These are phyloP conservation scores for Mucor saturninus DNA, from an alignment of 371 early-diverging fungal species.

Conservation along the genomic window DNA sequence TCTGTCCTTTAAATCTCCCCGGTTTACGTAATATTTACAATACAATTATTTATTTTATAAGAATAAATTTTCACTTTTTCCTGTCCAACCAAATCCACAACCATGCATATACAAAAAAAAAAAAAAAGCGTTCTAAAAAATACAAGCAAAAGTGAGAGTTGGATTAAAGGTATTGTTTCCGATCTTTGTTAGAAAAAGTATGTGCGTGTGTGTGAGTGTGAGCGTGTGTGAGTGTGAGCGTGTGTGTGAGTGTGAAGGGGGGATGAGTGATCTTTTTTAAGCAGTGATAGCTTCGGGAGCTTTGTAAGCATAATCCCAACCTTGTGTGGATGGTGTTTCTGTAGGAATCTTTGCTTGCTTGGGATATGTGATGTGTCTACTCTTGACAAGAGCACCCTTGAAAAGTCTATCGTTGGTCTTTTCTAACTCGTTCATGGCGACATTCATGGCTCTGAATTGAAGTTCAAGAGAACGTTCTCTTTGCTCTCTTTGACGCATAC, in stretches of 20 bases:
- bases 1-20: too few species aligned
- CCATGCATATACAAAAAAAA: not conserved
- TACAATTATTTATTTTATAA: not conserved
- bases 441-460: conserved; percentile 74
- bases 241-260: not conserved
- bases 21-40: too few species aligned
- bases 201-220: not conserved
- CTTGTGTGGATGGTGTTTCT: conserved; percentile 72
- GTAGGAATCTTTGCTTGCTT: conserved; percentile 77
- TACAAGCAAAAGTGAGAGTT: conserved; percentile 4
- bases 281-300: conserved; percentile 14
- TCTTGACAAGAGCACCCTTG: conserved; percentile 70
- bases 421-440: conserved; percentile 75
- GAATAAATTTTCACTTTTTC: not conserved
- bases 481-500: conserved; percentile 61
- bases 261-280: not conserved
- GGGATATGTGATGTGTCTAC: conserved; percentile 71
- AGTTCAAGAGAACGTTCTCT: conserved; percentile 64
- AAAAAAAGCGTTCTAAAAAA: conserved; percentile 4
- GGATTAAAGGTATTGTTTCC: not conserved
- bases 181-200: not conserved
- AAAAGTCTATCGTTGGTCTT: conserved; percentile 66
- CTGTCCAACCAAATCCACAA: not conserved
- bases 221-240: too few species aligned
- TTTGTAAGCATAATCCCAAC: conserved; percentile 71